phyloP scores from a whole-genome alignment of 352 stramenopile genomes.

The Hyaloperonospora brassicae region DNA sequence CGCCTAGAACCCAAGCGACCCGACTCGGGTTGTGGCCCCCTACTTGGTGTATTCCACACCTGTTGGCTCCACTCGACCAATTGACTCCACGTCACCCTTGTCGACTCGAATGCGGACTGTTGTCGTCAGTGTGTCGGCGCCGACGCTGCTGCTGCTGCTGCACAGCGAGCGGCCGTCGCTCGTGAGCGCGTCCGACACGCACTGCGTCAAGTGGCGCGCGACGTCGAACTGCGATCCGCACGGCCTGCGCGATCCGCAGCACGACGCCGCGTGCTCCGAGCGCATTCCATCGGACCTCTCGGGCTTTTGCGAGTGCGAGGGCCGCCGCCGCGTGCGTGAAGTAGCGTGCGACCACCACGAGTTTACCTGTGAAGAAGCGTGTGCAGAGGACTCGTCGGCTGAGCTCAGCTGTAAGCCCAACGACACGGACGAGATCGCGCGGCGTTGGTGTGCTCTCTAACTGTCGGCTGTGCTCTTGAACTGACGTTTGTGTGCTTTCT shows the following conservation, averaged over 20 bases:
- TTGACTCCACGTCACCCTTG: too few species aligned
- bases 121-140: too few species aligned
- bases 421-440: too few species aligned
- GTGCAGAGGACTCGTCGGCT: slow-evolving; percentile 53
- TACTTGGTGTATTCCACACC: too few species aligned
- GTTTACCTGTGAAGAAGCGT: slow-evolving; percentile 71
- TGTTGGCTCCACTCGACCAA: too few species aligned
- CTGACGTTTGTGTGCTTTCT: not conserved
- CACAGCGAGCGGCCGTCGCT: slow-evolving; percentile 1
- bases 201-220: slow-evolving; percentile 68
- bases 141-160: slow-evolving; percentile 7
- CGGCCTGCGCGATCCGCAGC: slow-evolving; percentile 49
- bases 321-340: slow-evolving; percentile 66
- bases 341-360: slow-evolving; percentile 68
- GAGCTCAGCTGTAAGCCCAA: slow-evolving; percentile 56
- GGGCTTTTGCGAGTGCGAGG: slow-evolving; percentile 76
- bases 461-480: not conserved
- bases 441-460: too few species aligned
- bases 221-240: slow-evolving; percentile 64
- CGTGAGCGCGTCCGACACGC: slow-evolving; percentile 8
- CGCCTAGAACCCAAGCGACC: too few species aligned
- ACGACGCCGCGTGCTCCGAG: slow-evolving; percentile 48
- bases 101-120: too few species aligned
- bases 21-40: too few species aligned
- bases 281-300: slow-evolving; percentile 43